Evolutionary conservation across 805 yeast genomes (phyloP).

Genomic region (Clavispora santaluciae): DNA sequence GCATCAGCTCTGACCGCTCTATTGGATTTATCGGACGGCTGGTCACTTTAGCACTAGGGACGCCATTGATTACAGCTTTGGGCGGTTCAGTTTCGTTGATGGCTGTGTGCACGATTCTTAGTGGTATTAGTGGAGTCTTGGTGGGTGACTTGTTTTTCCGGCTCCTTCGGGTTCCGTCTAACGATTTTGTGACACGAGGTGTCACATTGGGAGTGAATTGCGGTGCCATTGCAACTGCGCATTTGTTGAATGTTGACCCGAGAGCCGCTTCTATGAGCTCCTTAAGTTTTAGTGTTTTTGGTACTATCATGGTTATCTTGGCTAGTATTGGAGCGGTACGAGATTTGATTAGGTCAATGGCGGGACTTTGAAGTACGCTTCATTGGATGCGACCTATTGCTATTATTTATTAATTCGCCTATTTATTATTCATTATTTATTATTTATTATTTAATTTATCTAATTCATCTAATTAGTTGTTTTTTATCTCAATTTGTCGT

Average conservation of each 20-base stretch:
- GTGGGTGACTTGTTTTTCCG: conserved; percentile 52
- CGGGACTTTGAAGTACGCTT: conserved; percentile 29
- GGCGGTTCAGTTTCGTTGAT: conserved; percentile 67
- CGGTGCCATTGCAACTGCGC: conserved; percentile 82
- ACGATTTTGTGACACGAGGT: conserved; percentile 73
- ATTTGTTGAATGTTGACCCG: conserved; percentile 62
- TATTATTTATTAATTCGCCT: too few species aligned
- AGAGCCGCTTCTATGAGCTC: conserved; percentile 78
- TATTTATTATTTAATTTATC: background rate
- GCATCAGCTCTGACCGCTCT: conserved; percentile 55
- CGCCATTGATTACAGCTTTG: conserved; percentile 63
- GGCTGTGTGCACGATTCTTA: conserved; percentile 73
- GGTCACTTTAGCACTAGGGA: conserved; percentile 74
- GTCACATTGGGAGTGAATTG: conserved; percentile 73
- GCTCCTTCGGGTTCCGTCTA: conserved; percentile 48
- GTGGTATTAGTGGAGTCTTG: conserved; percentile 73
- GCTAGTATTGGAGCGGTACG: conserved; percentile 48
- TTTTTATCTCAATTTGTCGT: too few species aligned
- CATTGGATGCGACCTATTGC: too few species aligned
- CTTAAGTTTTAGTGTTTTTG: conserved; percentile 65
- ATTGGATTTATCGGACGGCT: conserved; percentile 77
- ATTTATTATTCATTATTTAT: background rate
- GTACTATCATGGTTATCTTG: conserved; percentile 66
- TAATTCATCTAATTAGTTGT: too few species aligned
- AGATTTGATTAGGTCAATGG: conserved; percentile 42